These are phyloP conservation scores for Besnoitia besnoiti DNA, from an alignment of 169 alveolate genomes.

Conservation along the genomic window DNA sequence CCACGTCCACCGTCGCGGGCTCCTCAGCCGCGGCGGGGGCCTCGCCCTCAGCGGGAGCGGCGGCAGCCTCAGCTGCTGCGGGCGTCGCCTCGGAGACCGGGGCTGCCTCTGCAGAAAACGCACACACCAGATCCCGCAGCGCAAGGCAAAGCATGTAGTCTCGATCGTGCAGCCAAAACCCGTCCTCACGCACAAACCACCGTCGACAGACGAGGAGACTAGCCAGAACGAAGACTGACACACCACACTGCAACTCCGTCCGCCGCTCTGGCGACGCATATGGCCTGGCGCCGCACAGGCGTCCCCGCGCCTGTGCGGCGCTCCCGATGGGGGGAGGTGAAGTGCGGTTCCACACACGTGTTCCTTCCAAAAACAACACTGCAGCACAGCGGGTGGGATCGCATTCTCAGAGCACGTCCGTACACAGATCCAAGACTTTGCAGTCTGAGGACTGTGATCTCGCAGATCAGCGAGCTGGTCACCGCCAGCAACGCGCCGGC, in stretches of 20 bases:
- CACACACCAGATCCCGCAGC: not conserved
- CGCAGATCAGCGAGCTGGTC: no score
- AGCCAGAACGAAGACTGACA: not conserved
- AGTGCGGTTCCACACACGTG: no score
- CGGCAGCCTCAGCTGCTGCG: constrained; percentile 21
- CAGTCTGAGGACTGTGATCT: no score
- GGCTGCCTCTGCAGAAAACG: not conserved
- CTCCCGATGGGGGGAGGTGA: no score
- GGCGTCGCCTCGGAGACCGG: not conserved
- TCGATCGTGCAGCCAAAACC: not conserved
- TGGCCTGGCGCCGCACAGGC: no score
- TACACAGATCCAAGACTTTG: no score
- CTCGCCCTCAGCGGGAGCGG: constrained; percentile 4
- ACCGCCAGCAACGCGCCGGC: no score
- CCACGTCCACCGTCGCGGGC: not conserved
- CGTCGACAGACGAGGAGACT: not conserved
- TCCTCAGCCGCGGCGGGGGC: not conserved
- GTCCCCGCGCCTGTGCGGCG: no score
- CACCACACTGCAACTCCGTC: not conserved
- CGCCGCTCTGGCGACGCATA: no score
- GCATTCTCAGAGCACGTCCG: no score
- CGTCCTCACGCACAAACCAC: not conserved
- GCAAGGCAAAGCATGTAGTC: not conserved
- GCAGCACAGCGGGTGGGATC: no score
- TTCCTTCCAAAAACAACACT: no score